These are phyloP conservation scores for Medicago lupulina DNA, from an alignment of 306 rosid species.

Conservation along the genomic window DNA sequence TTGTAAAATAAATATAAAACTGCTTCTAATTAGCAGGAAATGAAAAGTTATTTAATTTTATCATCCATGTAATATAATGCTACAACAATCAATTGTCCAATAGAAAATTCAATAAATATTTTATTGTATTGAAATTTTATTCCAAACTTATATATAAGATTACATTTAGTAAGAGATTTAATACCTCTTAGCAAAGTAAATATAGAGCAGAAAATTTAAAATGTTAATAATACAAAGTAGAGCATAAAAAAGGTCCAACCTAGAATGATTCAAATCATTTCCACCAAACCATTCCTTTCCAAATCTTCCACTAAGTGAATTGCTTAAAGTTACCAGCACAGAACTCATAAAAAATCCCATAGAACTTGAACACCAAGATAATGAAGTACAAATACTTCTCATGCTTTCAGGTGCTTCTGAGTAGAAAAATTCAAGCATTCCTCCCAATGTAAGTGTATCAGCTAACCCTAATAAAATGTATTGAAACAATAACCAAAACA, in stretches of 20 bases:
- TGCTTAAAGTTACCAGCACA: conserved; percentile 42
- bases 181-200: conserved; percentile 50
- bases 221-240: conserved; percentile 47
- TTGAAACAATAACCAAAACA: conserved; percentile 50
- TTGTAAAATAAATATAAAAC: no score
- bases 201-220: conserved; percentile 43
- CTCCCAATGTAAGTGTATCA: conserved; percentile 48
- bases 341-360: conserved; percentile 52
- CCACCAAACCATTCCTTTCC: conserved; percentile 52
- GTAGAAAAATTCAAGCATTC: conserved; percentile 59
- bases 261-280: conserved; percentile 40
- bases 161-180: not conserved
- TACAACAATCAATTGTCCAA: not conserved
- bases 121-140: not conserved
- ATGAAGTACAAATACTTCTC: conserved; percentile 52
- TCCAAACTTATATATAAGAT: not conserved
- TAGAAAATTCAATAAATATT: not conserved
- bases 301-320: conserved; percentile 41
- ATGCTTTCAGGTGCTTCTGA: conserved; percentile 52
- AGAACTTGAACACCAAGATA: conserved; percentile 52
- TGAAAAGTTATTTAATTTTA: not conserved
- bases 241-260: conserved; percentile 53
- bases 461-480: conserved; percentile 45
- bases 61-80: not conserved
- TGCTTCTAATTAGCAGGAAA: no score